phyloP scores from a whole-genome alignment of 1,139 yeast species.

The Petasospora rhodanensis region DNA sequence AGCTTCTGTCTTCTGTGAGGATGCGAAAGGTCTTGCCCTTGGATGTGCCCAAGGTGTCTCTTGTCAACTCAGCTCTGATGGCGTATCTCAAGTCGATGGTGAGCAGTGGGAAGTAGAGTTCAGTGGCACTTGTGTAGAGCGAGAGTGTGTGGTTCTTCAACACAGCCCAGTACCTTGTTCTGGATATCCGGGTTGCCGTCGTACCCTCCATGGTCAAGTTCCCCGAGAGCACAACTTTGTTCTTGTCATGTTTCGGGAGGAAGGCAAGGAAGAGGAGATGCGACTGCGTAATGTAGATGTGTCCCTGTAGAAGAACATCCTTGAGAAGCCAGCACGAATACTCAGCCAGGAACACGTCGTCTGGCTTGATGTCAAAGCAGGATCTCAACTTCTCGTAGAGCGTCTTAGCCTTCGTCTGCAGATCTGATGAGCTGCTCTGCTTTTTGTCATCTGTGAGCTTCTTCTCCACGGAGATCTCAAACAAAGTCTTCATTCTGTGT shows the following conservation, averaged over 20 bases:
- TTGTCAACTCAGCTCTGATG: slow-evolving; percentile 47
- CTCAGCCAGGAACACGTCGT: slow-evolving; percentile 51
- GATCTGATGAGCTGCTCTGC: too few relatives aligned
- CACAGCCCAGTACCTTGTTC: slow-evolving; percentile 68
- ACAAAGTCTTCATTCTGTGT: slow-evolving; percentile 23
- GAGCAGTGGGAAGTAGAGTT: slow-evolving; percentile 74
- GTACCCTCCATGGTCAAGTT: slow-evolving; percentile 25
- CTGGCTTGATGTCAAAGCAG: slow-evolving; percentile 38
- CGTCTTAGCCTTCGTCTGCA: too few relatives aligned
- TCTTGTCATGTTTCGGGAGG: slow-evolving; percentile 48
- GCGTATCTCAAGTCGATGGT: slow-evolving; percentile 72
- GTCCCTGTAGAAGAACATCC: slow-evolving; percentile 85
- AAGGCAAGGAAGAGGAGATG: slow-evolving; percentile 75
- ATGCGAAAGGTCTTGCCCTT: slow-evolving; percentile 47
- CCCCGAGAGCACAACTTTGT: slow-evolving; percentile 28
- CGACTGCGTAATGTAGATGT: slow-evolving; percentile 62
- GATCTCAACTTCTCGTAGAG: slow-evolving; percentile 31
- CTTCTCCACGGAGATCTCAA: slow-evolving; percentile 34
- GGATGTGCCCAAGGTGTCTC: slow-evolving; percentile 46
- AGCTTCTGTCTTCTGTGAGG: slow-evolving; percentile 53
- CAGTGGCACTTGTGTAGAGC: slow-evolving; percentile 67
- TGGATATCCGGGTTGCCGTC: slow-evolving; percentile 16
- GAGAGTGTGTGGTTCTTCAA: slow-evolving; percentile 65
- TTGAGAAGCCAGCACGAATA: slow-evolving; percentile 76
- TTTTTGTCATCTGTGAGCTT: slow-evolving; percentile 18